Evolutionary conservation across 2,329 filamentous ascomycete genomes (phyloP), one percentile per base, ranked within the genome.

Genomic region (Pseudonectria foliicola): DNA sequence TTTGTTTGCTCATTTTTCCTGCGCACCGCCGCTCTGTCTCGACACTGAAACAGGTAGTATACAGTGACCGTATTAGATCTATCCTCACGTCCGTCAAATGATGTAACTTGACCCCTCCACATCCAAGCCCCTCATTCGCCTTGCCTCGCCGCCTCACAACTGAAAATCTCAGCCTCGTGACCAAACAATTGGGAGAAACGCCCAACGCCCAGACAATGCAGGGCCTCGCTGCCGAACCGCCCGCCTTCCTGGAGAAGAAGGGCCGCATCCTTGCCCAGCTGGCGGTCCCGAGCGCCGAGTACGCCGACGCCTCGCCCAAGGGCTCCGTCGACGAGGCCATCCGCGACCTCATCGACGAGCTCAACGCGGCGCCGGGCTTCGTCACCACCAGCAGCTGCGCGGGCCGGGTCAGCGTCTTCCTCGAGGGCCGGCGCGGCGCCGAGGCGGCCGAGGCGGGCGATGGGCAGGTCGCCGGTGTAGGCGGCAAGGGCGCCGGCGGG

Each of bases 311-410:
- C 7, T 94, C 86, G 2, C 89, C 90, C 3, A 95, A 95, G 64
- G 90, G 89, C 12, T 83, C 80, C 1, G 75, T 96, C 13, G 90
- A 96, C 57, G 75, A 67, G 31, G 82, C 79, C 1, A 88, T 96
- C 46, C 74, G 81, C 30, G 71, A 80, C 14, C 67, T 95, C 35
- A 88, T 96, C 41, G 70, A 73, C 33, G 77, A 83, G 46, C 82
- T 96, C 56, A 96, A 96, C 60, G 57, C 52, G 2, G 55, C 82
- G 6, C 73, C 80, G 2, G 87, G 85, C 2, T 74, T 89, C 27
- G 87, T 93, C 24, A 95, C 90, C 2, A 95, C 89, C 3, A 95
- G 88, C 62, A 95, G 88, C 60, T 96, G 90, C 57, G 85, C 87
- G 3, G 90, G 90, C 1, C 71, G 90, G 34, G 75, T 93, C 30